phyloP scores from a whole-genome alignment of 805 yeast species.

The Wickerhamiella dianesei region DNA sequence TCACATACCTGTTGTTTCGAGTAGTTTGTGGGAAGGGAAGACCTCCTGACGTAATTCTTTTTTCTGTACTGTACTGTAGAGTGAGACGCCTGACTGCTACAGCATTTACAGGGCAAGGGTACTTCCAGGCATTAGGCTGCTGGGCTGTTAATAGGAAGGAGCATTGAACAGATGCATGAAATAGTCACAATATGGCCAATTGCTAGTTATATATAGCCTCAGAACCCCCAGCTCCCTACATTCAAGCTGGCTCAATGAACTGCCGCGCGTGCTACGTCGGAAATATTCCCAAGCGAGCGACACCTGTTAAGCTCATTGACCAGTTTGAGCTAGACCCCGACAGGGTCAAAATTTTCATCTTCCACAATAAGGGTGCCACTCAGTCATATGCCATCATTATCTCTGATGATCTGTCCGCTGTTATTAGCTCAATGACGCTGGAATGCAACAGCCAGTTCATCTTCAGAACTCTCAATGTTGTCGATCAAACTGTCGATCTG shows the following conservation, averaged over 20 bases:
- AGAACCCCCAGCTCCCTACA: too few relatives aligned
- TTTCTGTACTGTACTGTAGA: too few relatives aligned
- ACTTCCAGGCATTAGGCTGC: too few relatives aligned
- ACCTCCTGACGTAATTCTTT: not conserved
- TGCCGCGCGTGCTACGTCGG: not conserved
- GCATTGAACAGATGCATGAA: too few relatives aligned
- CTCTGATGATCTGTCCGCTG: too few relatives aligned
- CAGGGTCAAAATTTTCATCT: not conserved
- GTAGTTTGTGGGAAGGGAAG: too few relatives aligned
- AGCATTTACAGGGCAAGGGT: not conserved
- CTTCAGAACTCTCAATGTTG: not conserved
- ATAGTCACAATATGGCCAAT: too few relatives aligned
- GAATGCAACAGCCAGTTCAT: not conserved
- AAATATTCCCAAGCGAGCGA: not conserved
- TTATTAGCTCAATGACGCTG: not conserved
- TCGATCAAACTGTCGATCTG: not conserved
- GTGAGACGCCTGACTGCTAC: too few relatives aligned
- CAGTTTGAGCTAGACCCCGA: not conserved
- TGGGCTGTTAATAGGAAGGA: too few relatives aligned
- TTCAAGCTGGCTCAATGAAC: too few relatives aligned
- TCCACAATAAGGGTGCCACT: not conserved
- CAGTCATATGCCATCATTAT: not conserved
- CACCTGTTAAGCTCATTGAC: not conserved
- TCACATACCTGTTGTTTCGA: constrained; percentile 17
- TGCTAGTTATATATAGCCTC: too few relatives aligned